These are phyloP conservation scores for Exsudoporus frostii DNA, from an alignment of 768 basidiomycete genomes.

Conservation along the genomic window DNA sequence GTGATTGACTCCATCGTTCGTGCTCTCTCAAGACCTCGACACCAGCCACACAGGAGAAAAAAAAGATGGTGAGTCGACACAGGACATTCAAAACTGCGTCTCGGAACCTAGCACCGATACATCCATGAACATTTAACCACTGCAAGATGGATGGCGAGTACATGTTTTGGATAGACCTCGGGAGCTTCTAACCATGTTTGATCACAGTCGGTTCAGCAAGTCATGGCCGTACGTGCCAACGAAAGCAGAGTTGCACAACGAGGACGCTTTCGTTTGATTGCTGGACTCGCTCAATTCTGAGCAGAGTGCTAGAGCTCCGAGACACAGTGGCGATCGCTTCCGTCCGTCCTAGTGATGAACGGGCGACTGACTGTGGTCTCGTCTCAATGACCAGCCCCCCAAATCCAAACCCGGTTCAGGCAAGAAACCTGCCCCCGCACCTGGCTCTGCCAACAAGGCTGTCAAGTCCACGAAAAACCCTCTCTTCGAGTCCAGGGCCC, in stretches of 20 bases:
- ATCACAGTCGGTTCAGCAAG: conserved; percentile 25
- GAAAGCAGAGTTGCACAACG: conserved; percentile 40
- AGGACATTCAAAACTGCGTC: conserved; percentile 19
- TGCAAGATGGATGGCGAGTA: conserved; percentile 54
- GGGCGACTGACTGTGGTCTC: conserved; percentile 45
- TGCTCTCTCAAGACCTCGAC: conserved; percentile 21
- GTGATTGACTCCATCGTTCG: background rate
- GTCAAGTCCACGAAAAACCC: conserved; percentile 88
- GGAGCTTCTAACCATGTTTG: conserved; percentile 17
- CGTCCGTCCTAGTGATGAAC: conserved; percentile 24
- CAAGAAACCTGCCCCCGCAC: conserved; percentile 85
- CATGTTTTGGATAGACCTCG: conserved; percentile 35
- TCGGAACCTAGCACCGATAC: conserved; percentile 41
- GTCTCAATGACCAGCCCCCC: conserved; percentile 92
- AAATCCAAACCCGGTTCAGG: conserved; percentile 65
- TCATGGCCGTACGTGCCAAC: conserved; percentile 8
- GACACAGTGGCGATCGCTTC: conserved; percentile 33
- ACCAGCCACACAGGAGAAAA: conserved; percentile 39
- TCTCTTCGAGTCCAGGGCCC: conserved; percentile 85
- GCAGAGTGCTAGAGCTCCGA: conserved; percentile 54
- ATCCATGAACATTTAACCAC: conserved; percentile 28
- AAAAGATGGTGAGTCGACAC: conserved; percentile 50
- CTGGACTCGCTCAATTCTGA: conserved; percentile 38
- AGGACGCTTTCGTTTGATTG: conserved; percentile 38
- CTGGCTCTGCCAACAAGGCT: conserved; percentile 74